Evolutionary conservation across 2,329 filamentous ascomycete genomes (phyloP), one percentile per base, ranked within the genome.

Genomic region (Aspergillus arachidicola): DNA sequence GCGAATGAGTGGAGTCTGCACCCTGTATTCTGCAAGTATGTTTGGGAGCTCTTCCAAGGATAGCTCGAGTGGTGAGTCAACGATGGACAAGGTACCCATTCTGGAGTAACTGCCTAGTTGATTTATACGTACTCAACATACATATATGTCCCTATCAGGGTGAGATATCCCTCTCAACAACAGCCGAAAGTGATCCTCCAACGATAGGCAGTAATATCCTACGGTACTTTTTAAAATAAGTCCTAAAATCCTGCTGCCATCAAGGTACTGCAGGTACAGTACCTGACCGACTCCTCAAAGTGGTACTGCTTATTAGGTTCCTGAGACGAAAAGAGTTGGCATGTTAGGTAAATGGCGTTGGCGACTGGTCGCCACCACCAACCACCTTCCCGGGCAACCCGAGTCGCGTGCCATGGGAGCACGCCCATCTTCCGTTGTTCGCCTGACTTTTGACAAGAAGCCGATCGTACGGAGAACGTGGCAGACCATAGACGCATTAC

Each of bases 331-430:
- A 55, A n/a, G 16, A 36, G 32, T 55, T 55, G 32, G 34, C 34
- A 38, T 36, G 30, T 36, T 55, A 26, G n/a, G 32, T 38, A 34
- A 56, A 43, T 56, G 32, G 43, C 45, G 45, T 50, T 34, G 30
- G 9, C 41, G 26, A 46, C 48, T 43, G 48, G 48, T 41, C 36
- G 58, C 46, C 48, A 59, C 57, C 32, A 43, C 45, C 45, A 36
- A 59, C 45, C 30, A 38, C 19, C 36, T 26, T 41, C 58, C 51
- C 30, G 50, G 50, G 51, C 36, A 56, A 46, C 36, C 58, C 55
- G 21, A 61, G 59, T 62, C 60, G 60, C 60, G 60, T 62, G 59
- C 59, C 48, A 28, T 26, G n/a, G 45, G 34, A 36, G 57, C 32
- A 38, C n/a, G 51, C n/a, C 16, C 21, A 43, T 26, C 41, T 36